These are phyloP conservation scores for Aspergillus pseudoterreus DNA, from an alignment of 2,329 filamentous ascomycete genomes.

Conservation along the genomic window DNA sequence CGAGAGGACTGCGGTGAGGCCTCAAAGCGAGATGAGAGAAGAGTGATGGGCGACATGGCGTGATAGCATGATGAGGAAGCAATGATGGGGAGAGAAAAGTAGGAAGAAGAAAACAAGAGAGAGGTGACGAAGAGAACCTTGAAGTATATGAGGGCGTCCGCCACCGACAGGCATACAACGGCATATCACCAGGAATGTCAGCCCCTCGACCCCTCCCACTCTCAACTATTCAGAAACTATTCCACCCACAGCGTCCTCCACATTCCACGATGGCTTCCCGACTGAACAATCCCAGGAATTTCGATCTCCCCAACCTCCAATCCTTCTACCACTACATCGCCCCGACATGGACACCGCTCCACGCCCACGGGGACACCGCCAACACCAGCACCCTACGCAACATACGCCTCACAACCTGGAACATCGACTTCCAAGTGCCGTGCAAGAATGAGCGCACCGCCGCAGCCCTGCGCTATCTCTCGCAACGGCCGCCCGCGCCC, in stretches of 20 bases:
- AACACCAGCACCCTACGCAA: slow-evolving; percentile 3
- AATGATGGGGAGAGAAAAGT: background rate
- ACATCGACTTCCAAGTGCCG: slow-evolving; percentile 46
- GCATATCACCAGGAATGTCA: background rate
- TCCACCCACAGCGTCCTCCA: background rate
- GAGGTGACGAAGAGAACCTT: background rate
- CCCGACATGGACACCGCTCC: slow-evolving; percentile 1
- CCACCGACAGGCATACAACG: background rate
- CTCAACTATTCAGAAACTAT: background rate
- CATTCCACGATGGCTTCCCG: background rate
- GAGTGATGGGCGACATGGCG: slow-evolving; percentile 13
- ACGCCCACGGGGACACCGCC: background rate
- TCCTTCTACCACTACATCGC: slow-evolving; percentile 6
- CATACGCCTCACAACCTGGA: slow-evolving; percentile 45
- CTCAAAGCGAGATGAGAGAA: slow-evolving; percentile 19
- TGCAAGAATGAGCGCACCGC: slow-evolving; percentile 39
- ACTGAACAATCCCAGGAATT: background rate
- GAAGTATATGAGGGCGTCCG: background rate
- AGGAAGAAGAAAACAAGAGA: background rate
- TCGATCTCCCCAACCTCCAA: slow-evolving; percentile 1
- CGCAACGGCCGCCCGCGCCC: slow-evolving; percentile 14
- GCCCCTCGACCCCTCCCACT: background rate
- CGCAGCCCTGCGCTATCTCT: slow-evolving; percentile 39
- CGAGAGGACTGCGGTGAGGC: slow-evolving; percentile 14
- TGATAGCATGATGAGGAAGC: background rate